Base-by-base conservation (phyloP, 176 grass and related monocot species). In the Rhipidocladum racemiflorum region DNA sequence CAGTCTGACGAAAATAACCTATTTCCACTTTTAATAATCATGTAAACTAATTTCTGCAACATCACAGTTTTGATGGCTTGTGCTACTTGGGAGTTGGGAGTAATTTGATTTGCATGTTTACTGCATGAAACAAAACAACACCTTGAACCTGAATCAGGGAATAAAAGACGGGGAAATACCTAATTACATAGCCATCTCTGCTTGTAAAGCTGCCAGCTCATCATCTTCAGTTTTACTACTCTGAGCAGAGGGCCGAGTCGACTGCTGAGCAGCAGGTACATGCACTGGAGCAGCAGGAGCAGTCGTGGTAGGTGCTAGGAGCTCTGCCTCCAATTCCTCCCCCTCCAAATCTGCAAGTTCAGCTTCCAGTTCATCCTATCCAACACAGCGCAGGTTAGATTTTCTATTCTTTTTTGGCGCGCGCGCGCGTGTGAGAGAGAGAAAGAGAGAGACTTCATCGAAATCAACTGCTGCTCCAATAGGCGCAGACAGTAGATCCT, bases 101-200 rank as follows among this genome's bases (percentile, higher is more conserved):
- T 44, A 30, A 34, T 72, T 77, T 45, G 0, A 15, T 88, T 40
- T 14, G 48, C 43, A n/a, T 65, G 35, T 35, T 71, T 79, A 36
- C 43, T 38, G 7, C 30, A 25, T n/a, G 29, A 30, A 67, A 75
- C 6, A 1, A 76, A 1, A 65, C 1, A 64, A 64, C 39, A 79
- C 21, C 9, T 30, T n/a, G 5, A 28, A 62, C 21, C 53, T 46
- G 18, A 62, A 8, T 71, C 11, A 12, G 21, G 23, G 38, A 29
- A 13, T 48, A 78, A 57, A 48, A 61, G 15, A 72, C 18, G 14
- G 46, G 75, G 7, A 60, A 46, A 17, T 88, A 91, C 91, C 85
- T 88, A 84, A 86, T 76, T 94, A 94, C 90, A 92, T 92, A 60
- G 94, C 90, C 94, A 94, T 97, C 82, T 97, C 94, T 68, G 92